A percentile compares a stretch with the other conserved stretches of the same genome.
These are phyloP conservation scores for Chaetomium tenue DNA, from an alignment of 495 filamentous ascomycete genomes.

Conservation along the genomic window DNA sequence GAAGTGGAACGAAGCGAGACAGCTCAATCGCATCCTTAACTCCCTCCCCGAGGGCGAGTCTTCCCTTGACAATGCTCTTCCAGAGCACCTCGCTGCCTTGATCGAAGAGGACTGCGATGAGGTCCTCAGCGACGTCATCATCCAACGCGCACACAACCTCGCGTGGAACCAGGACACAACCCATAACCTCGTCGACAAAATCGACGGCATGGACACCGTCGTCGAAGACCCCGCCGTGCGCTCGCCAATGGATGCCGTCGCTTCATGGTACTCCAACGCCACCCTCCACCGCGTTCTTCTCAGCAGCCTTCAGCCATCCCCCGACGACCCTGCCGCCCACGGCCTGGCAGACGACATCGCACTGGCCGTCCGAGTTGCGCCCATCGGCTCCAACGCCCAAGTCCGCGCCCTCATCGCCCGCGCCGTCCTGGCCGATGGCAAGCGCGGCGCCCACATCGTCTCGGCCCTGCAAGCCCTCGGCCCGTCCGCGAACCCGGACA, in stretches of 20 bases:
- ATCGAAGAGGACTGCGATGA: slow-evolving; percentile 74
- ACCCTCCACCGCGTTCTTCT: slow-evolving; percentile 69
- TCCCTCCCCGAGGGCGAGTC: slow-evolving; percentile 48
- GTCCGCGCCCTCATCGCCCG: slow-evolving; percentile 74
- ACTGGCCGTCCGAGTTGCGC: slow-evolving; percentile 71
- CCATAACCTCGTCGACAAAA: slow-evolving; percentile 57
- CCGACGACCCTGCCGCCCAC: slow-evolving; percentile 38
- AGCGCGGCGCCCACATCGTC: slow-evolving; percentile 54
- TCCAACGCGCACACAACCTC: slow-evolving; percentile 86
- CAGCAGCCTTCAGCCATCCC: slow-evolving; percentile 49
- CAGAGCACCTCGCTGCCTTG: slow-evolving; percentile 70
- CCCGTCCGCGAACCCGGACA: slow-evolving; percentile 47
- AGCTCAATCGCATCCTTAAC: slow-evolving; percentile 59
- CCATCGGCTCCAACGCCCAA: slow-evolving; percentile 72
- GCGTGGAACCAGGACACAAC: slow-evolving; percentile 81
- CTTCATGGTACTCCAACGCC: slow-evolving; percentile 84
- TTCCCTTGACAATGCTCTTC: slow-evolving; percentile 60
- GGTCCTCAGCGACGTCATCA: slow-evolving; percentile 71
- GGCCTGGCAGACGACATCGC: slow-evolving; percentile 57
- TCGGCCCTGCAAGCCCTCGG: slow-evolving; percentile 55
- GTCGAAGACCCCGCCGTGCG: slow-evolving; percentile 84
- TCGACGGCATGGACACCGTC: slow-evolving; percentile 76
- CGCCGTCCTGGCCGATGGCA: slow-evolving; percentile 55
- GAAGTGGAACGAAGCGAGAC: slow-evolving; percentile 78
- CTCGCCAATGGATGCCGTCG: slow-evolving; percentile 83